Conservation (phyloP, 495 filamentous ascomycete genomes). For the Aspergillus cavernicola region DNA sequence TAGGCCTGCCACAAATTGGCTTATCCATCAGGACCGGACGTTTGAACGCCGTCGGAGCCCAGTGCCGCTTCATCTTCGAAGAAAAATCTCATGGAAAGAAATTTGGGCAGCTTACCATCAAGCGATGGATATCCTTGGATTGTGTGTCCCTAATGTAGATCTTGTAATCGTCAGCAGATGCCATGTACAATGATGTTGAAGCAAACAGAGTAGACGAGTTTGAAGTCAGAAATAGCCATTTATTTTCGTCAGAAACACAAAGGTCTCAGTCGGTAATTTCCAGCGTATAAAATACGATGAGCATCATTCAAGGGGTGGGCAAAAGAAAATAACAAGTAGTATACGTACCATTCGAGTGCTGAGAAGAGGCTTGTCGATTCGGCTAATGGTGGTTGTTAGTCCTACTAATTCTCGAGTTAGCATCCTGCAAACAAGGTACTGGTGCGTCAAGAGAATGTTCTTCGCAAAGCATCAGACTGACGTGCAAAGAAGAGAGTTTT, state of each 20-base stretch:
- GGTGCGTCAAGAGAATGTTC: background rate
- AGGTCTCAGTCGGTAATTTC: conserved; percentile 99
- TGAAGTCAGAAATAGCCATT: conserved; percentile 84
- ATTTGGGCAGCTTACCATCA: conserved; percentile 28
- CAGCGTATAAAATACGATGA: conserved; percentile 81
- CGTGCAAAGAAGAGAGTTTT: conserved; percentile 94
- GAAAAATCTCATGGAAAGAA: conserved; percentile 8
- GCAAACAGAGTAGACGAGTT: conserved; percentile 5
- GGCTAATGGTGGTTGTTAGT: conserved; percentile 3
- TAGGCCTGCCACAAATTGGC: conserved; percentile 98
- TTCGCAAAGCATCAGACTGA: conserved; percentile 81
- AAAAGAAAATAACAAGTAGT: conserved; percentile 1
- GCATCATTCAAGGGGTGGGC: conserved; percentile 61
- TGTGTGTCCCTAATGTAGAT: conserved; percentile 1
- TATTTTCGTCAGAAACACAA: conserved; percentile 72
- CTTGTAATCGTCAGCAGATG: conserved; percentile 30
- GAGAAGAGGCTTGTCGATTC: background rate
- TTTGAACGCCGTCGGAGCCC: conserved; percentile 82
- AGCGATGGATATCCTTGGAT: background rate
- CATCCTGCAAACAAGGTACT: conserved; percentile 15
- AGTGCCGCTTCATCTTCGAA: conserved; percentile 98
- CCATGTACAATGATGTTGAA: conserved; percentile 1
- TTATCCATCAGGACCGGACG: conserved; percentile 72
- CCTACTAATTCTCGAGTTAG: conserved; percentile 30
- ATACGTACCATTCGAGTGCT: conserved; percentile 26